Percentiles rank a stretch among this genome's conserved stretches.
Evolutionary conservation across 108 stramenopile genomes (phyloP).

Genomic region (Chaetoceros muelleri): DNA sequence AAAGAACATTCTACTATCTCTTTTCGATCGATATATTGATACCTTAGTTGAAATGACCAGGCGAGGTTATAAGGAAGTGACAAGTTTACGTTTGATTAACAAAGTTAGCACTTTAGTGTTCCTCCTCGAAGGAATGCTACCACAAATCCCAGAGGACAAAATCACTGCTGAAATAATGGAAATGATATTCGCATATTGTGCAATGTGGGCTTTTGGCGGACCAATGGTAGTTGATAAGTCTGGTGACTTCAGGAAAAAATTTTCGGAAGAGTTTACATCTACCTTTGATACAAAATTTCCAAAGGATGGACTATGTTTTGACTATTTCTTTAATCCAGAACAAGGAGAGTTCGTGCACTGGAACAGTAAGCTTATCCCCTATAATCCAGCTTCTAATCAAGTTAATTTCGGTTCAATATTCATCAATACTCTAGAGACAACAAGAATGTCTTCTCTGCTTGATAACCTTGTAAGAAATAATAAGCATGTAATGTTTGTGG

Average conservation of each 20-base stretch:
- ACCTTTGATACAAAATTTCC: conserved; percentile 59
- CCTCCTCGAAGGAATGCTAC: conserved; percentile 59
- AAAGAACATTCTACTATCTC: conserved; percentile 43
- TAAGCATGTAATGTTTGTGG: conserved; percentile 79
- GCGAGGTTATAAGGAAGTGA: conserved; percentile 73
- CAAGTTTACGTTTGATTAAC: conserved; percentile 68
- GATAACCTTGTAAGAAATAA: conserved; percentile 62
- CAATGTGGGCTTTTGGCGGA: conserved; percentile 91
- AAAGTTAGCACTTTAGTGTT: conserved; percentile 69
- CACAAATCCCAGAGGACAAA: conserved; percentile 46
- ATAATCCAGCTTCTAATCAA: conserved; percentile 66
- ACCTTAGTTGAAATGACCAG: conserved; percentile 54
- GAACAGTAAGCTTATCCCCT: conserved; percentile 45
- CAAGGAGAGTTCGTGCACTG: conserved; percentile 38
- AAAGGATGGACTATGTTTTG: conserved; percentile 64
- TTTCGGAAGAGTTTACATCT: conserved; percentile 51
- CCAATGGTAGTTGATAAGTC: conserved; percentile 78
- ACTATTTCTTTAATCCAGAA: conserved; percentile 65
- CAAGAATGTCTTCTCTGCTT: conserved; percentile 67
- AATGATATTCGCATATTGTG: conserved; percentile 60
- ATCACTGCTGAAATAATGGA: conserved; percentile 50
- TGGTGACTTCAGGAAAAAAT: conserved; percentile 66
- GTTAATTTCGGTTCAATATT: conserved; percentile 65
- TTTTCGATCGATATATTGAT: conserved; percentile 85
- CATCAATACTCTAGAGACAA: conserved; percentile 76